These are phyloP conservation scores for Sphagnum contortum DNA, from an alignment of 225 moss, liverwort and hornwort genomes.

Conservation along the genomic window DNA sequence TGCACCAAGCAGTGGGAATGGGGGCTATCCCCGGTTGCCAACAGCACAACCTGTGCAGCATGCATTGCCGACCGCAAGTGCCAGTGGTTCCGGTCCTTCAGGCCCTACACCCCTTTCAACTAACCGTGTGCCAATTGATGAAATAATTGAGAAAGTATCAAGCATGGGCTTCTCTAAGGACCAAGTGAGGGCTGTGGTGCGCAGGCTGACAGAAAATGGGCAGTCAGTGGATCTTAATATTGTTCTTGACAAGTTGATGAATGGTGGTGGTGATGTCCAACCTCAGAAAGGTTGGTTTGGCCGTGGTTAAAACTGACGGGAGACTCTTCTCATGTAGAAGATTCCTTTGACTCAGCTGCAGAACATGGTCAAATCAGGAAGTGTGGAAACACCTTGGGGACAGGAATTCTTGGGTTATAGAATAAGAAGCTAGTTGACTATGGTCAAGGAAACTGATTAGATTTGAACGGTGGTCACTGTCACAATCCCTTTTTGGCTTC, in stretches of 20 bases:
- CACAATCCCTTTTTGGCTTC: too few species aligned
- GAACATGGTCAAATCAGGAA: too few species aligned
- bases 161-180: slow-evolving; percentile 72
- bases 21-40: slow-evolving; percentile 72
- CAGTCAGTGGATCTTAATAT: slow-evolving; percentile 79
- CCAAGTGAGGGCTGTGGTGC: slow-evolving; percentile 65
- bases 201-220: slow-evolving; percentile 73
- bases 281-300: slow-evolving; percentile 68
- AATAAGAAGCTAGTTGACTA: too few species aligned
- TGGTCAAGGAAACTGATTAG: too few species aligned
- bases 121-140: slow-evolving; percentile 70
- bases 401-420: too few species aligned
- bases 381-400: background rate
- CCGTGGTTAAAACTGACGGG: slow-evolving; percentile 1
- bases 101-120: slow-evolving; percentile 17
- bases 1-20: slow-evolving; percentile 36
- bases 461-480: too few species aligned
- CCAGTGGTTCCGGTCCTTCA: slow-evolving; percentile 24
- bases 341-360: too few species aligned
- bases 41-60: slow-evolving; percentile 69
- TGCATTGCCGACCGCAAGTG: slow-evolving; percentile 38
- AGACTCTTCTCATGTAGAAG: too few species aligned
- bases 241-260: slow-evolving; percentile 82
- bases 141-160: slow-evolving; percentile 74
- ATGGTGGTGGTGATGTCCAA: slow-evolving; percentile 54